A percentile compares a stretch with the other conserved stretches of the same genome.
phyloP scores from a whole-genome alignment of 1,284 basidiomycete genomes.

The Meripilus lineatus region DNA sequence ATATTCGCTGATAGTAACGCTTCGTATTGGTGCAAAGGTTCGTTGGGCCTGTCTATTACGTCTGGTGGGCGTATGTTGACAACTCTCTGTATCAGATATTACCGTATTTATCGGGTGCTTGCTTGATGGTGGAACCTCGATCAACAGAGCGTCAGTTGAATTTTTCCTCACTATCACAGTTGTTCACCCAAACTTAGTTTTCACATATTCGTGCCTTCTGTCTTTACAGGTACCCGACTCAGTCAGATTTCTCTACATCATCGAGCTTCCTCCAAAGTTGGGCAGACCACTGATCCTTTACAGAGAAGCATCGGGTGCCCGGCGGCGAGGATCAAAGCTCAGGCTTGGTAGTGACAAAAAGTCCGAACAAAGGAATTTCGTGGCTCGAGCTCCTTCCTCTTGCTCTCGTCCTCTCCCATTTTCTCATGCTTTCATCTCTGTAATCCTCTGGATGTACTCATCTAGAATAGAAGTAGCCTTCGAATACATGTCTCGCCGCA shows the following conservation, averaged over 20 bases:
- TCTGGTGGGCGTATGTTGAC: background rate
- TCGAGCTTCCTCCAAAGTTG: conserved; percentile 54
- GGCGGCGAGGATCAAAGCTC: too few species aligned
- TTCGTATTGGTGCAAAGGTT: conserved; percentile 63
- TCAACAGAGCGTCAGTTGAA: conserved; percentile 57
- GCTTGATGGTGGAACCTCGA: conserved; percentile 55
- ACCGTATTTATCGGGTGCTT: conserved; percentile 60
- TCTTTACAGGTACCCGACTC: conserved; percentile 53
- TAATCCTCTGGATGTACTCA: too few species aligned
- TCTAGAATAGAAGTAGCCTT: too few species aligned
- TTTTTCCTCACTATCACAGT: too few species aligned
- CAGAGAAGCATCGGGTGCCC: too few species aligned
- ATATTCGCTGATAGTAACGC: conserved; percentile 54
- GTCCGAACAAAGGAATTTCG: too few species aligned
- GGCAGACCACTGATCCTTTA: conserved; percentile 47
- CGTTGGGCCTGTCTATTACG: conserved; percentile 7
- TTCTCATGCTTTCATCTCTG: too few species aligned
- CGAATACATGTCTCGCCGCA: too few species aligned
- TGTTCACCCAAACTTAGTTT: conserved; percentile 5
- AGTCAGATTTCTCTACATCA: conserved; percentile 44
- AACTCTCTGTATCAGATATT: conserved; percentile 36
- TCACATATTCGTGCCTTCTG: conserved; percentile 22
- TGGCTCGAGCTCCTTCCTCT: too few species aligned
- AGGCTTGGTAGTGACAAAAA: too few species aligned
- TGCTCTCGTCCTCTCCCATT: too few species aligned